Percentiles rank a stretch among this genome's conserved stretches.
These are phyloP conservation scores for Colletotrichum australisinense DNA, from an alignment of 2,329 filamentous ascomycete species.

Conservation along the genomic window DNA sequence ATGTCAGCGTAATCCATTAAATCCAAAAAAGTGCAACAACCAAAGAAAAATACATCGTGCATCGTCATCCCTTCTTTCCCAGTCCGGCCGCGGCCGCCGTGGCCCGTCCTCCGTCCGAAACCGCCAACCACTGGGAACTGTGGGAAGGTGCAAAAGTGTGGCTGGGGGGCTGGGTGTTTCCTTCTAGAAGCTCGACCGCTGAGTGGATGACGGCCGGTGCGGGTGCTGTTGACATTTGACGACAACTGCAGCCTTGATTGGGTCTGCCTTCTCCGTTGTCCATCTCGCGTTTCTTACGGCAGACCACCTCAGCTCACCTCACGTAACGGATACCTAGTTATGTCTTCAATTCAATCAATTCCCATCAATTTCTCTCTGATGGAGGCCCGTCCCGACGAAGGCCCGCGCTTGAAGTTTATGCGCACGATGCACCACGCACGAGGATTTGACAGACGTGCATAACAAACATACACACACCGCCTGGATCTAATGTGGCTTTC, in stretches of 20 bases:
- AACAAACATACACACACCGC: constrained; percentile 19
- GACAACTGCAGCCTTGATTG: constrained; percentile 1
- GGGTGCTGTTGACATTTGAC: constrained; percentile 17
- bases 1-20: neutral
- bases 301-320: too few relatives aligned
- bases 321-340: too few relatives aligned
- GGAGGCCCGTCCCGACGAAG: constrained; percentile 33
- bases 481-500: too few relatives aligned
- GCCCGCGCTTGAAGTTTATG: constrained; percentile 17
- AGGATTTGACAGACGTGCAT: neutral
- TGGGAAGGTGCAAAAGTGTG: neutral
- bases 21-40: neutral
- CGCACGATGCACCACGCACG: neutral
- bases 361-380: neutral
- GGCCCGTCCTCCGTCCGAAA: constrained; percentile 1
- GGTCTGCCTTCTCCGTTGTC: neutral
- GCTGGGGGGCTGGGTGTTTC: neutral
- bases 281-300: neutral
- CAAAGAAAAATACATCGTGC: neutral
- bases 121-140: neutral
- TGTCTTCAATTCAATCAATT: neutral
- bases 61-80: neutral
- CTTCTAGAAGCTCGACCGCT: constrained; percentile 33
- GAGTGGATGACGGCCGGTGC: constrained; percentile 27
- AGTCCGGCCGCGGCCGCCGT: neutral